Evolutionary conservation across 495 filamentous ascomycete species (phyloP), one percentile per base, ranked within the genome.

Genomic region (Penicillium longicatenatum): DNA sequence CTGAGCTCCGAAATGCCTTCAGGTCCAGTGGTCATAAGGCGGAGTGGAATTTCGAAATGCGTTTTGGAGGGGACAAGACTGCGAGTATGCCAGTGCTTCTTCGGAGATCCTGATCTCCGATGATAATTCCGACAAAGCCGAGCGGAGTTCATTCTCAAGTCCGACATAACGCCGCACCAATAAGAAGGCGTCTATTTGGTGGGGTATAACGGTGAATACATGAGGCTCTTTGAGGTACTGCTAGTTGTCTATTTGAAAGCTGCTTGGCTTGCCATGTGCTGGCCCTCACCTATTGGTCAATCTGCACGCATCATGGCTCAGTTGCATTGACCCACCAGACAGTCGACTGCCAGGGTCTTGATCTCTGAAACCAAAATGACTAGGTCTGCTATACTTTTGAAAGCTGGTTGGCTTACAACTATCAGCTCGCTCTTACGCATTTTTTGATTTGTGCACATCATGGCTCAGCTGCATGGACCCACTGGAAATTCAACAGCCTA

Each of bases 41-140:
- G 11, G 19, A 46, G 12, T n/a, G 11, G 19, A 46, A 46, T 24
- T 22, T 12, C 26, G 43, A 14, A 24, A 4, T 46, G 43, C 9
- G 22, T 9, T 9, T 24, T 21, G 3, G 45, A 48, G 14, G 45
- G 7, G 22, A 30, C 16, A 26, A 9, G n/a, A 1, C 16, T 29
- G 12, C 31, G 21, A 48, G 45, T 30, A n/a, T 46, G 9, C 9
- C 11, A 22, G 43, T 16, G 12, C 8, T 48, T 17, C 45, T 17
- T 48, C 45, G 45, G 14, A 48, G n/a, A 48, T 26, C 24, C 12
- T 5, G 45, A 48, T 48, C 24, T 48, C 45, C 45, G 45, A 30
- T 2, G 0, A 9, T 48, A 31, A 48, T 6, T 30, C 45, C 45
- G 45, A 26, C 14, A 48, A 30, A 48, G 22, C 45, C 45, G 45